phyloP scores from a whole-genome alignment of 2,329 filamentous ascomycete species.

The Colletotrichum endophyticum region DNA sequence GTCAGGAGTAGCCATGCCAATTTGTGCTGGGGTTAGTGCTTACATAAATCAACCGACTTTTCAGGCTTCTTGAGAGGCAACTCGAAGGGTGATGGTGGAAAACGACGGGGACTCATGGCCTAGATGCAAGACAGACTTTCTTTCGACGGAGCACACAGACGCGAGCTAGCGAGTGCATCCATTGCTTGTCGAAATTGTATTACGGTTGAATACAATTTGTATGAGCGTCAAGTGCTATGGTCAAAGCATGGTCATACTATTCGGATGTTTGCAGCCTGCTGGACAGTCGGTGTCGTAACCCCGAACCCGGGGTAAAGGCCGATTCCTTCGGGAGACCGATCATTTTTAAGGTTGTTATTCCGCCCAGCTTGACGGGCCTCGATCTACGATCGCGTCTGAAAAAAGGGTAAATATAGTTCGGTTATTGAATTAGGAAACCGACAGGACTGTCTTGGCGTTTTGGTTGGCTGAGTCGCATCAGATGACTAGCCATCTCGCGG shows the following conservation, averaged over 20 bases:
- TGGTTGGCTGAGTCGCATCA: background rate
- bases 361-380: background rate
- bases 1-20: background rate
- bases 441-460: background rate
- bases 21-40: background rate
- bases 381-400: background rate
- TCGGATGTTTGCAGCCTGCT: background rate
- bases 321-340: background rate
- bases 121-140: background rate
- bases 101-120: background rate
- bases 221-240: fast-evolving
- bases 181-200: background rate
- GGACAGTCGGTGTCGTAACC: background rate
- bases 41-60: fast-evolving
- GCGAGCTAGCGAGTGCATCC: too few relatives aligned
- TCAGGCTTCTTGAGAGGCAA: fast-evolving
- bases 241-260: background rate
- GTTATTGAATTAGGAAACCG: background rate
- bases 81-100: background rate
- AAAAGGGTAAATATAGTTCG: background rate
- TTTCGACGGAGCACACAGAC: too few relatives aligned
- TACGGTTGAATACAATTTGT: background rate
- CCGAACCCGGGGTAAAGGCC: background rate
- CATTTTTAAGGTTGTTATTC: background rate
- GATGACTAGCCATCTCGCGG: background rate